phyloP scores from a whole-genome alignment of 176 grass and related monocot species.

The Pharus latifolius region DNA sequence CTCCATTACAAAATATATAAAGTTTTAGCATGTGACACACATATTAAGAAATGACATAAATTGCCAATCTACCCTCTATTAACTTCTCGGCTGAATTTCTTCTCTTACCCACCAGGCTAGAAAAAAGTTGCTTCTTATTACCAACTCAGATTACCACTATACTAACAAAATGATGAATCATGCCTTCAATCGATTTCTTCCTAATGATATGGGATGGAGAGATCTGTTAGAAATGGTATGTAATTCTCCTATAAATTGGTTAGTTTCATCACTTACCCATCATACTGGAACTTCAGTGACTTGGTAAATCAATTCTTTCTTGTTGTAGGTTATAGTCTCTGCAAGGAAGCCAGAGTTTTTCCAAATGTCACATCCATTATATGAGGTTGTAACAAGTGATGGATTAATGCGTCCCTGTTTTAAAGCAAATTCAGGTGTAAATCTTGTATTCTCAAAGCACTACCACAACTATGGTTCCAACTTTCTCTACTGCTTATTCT shows the following conservation, averaged over 20 bases:
- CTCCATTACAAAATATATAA: too few species aligned
- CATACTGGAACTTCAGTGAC: slow-evolving; percentile 6
- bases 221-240: slow-evolving; percentile 90
- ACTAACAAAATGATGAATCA: slow-evolving; percentile 99
- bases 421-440: slow-evolving; percentile 76
- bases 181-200: slow-evolving; percentile 94
- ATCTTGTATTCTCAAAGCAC: neutral
- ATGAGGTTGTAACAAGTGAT: slow-evolving; percentile 83
- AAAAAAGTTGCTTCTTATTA: slow-evolving; percentile 86
- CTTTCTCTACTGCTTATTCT: neutral
- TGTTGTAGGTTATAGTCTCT: slow-evolving; percentile 83
- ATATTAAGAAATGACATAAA: neutral
- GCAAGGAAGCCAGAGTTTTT: slow-evolving; percentile 96
- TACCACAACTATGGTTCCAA: neutral
- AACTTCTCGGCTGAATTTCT: slow-evolving; percentile 2
- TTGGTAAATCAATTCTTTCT: slow-evolving; percentile 2
- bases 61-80: too few species aligned
- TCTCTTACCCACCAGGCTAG: slow-evolving; percentile 55
- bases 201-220: slow-evolving; percentile 93
- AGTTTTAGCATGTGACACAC: too few species aligned
- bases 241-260: neutral
- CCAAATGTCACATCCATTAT: slow-evolving; percentile 72
- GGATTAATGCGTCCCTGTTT: slow-evolving; percentile 93
- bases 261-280: neutral
- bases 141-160: slow-evolving; percentile 95